Conservation (phyloP, 768 basidiomycete species). For the Tylopilus rubrobrunneus region DNA sequence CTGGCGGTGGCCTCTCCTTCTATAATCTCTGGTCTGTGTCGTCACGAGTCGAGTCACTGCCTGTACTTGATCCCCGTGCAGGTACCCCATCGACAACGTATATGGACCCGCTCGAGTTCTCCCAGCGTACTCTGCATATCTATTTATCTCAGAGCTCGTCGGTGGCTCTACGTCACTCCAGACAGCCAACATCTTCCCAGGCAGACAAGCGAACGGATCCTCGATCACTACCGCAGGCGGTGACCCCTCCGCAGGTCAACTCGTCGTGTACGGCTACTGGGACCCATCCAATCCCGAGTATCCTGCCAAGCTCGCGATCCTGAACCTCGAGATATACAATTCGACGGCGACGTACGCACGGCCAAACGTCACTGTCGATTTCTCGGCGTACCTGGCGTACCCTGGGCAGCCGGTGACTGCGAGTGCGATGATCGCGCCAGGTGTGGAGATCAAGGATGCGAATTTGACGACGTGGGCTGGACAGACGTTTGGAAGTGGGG, state of each 20-base stretch:
- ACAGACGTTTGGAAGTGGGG: slow-evolving; percentile 40
- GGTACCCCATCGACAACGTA: slow-evolving; percentile 41
- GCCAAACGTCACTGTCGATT: slow-evolving; percentile 43
- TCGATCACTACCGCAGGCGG: slow-evolving; percentile 49
- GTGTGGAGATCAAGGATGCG: slow-evolving; percentile 43
- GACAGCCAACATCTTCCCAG: slow-evolving; percentile 49
- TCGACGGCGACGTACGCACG: slow-evolving; percentile 39
- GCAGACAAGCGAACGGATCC: slow-evolving; percentile 48
- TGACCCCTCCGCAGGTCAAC: slow-evolving; percentile 43
- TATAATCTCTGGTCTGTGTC: slow-evolving; percentile 43
- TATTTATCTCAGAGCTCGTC: slow-evolving; percentile 48
- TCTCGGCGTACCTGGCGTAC: slow-evolving; percentile 37
- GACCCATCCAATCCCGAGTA: slow-evolving; percentile 29
- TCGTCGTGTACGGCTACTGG: slow-evolving; percentile 53
- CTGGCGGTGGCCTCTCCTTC: slow-evolving; percentile 32
- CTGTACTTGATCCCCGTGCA: slow-evolving; percentile 10
- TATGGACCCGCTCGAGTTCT: slow-evolving; percentile 49
- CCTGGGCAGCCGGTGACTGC: slow-evolving; percentile 30
- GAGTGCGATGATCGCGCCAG: slow-evolving; percentile 43
- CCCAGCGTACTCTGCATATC: slow-evolving; percentile 50
- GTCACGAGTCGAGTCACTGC: neutral
- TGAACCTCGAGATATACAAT: slow-evolving; percentile 52
- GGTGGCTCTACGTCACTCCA: slow-evolving; percentile 41
- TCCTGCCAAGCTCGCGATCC: slow-evolving; percentile 45
- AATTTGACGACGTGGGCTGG: slow-evolving; percentile 49